Conservation (phyloP, 2,329 filamentous ascomycete genomes). For the Fusarium burgessii region DNA sequence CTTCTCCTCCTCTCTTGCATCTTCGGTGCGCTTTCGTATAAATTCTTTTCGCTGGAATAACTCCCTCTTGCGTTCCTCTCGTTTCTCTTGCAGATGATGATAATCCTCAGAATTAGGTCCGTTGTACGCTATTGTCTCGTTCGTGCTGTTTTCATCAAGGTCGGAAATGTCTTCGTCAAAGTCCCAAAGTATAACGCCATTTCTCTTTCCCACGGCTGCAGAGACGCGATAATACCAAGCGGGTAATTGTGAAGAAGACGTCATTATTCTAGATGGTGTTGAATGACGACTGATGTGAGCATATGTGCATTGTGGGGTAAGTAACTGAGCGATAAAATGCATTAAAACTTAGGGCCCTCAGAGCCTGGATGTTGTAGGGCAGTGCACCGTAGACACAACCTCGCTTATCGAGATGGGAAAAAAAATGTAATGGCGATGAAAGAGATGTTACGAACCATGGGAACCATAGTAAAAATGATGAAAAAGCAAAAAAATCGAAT, state of each 20-base stretch:
- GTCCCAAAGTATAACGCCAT: neutral
- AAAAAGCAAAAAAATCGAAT: conserved; percentile 9
- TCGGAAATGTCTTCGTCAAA: conserved; percentile 13
- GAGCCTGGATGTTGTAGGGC: neutral
- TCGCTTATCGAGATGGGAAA: neutral
- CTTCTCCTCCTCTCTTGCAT: neutral
- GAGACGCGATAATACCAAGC: neutral
- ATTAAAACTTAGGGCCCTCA: neutral
- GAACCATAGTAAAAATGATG: neutral
- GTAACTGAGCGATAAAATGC: neutral
- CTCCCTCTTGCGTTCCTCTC: neutral
- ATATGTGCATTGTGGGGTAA: neutral
- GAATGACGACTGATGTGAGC: neutral
- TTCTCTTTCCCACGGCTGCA: neutral
- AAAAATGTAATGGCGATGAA: neutral
- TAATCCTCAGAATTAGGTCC: neutral
- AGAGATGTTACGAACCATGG: neutral
- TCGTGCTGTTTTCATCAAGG: neutral
- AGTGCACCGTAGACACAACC: too few species aligned
- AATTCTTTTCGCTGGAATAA: neutral
- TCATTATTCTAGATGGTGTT: neutral
- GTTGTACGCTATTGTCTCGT: neutral
- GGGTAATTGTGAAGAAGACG: neutral
- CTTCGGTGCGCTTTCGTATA: neutral
- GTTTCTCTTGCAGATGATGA: neutral